phyloP scores from a whole-genome alignment of 2,329 filamentous ascomycete species.

The Xylariomycetidae sp. region DNA sequence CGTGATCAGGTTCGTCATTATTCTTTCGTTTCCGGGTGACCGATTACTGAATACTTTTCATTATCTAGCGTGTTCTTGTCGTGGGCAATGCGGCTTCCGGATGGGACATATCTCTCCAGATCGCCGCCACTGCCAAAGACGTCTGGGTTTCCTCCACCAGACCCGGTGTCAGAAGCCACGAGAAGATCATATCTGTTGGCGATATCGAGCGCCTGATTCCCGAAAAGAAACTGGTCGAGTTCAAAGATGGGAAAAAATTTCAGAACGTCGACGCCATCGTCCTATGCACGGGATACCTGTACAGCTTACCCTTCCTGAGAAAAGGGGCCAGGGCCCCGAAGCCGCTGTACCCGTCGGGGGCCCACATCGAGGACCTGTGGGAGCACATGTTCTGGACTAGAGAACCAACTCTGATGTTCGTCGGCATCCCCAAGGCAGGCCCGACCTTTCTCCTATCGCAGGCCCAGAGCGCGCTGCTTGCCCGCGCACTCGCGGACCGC shows the following conservation, averaged over 20 bases:
- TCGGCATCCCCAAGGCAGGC: no score
- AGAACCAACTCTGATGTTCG: not conserved
- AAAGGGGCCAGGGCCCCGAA: not conserved
- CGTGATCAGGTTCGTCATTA: no score
- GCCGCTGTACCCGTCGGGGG: not conserved
- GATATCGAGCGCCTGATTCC: no score
- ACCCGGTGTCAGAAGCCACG: no score
- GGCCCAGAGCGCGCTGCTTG: conserved; percentile 1
- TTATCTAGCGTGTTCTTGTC: conserved; percentile 2
- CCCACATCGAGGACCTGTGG: conserved; percentile 3
- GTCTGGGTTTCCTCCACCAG: conserved; percentile 3
- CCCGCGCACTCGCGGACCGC: no score
- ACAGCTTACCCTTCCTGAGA: conserved; percentile 1
- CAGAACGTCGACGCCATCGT: conserved; percentile 2
- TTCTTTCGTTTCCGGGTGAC: no score
- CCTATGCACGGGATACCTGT: conserved; percentile 2
- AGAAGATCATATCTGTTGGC: no score
- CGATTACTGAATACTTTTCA: no score
- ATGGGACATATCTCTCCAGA: conserved; percentile 2
- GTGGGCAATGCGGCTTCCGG: conserved; percentile 4
- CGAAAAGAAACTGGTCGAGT: no score
- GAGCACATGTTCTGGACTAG: conserved; percentile 5
- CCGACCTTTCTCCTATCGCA: conserved; percentile 2
- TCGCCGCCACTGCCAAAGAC: conserved; percentile 1
- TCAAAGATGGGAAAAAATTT: not conserved